Evolutionary conservation across 208 protist genomes (phyloP).

Genomic region (Trypanosoma conorhini): DNA sequence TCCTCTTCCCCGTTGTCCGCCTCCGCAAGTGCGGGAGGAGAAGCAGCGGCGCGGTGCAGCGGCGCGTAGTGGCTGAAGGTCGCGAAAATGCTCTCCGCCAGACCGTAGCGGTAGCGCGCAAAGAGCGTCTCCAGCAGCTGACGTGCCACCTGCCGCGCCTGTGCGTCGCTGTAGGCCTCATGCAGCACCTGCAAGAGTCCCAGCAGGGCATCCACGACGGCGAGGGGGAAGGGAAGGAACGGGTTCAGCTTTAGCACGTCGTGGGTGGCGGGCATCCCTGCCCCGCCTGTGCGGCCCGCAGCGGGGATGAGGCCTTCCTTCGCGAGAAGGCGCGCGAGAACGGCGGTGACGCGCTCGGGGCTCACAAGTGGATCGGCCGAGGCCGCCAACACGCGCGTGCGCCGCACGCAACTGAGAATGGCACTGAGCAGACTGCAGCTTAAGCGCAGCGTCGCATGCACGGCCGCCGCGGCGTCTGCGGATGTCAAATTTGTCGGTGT

Average conservation of each 20-base stretch:
- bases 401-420: conserved; percentile 29
- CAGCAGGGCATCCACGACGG: conserved; percentile 30
- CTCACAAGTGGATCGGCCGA: conserved; percentile 33
- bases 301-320: conserved; percentile 37
- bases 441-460: conserved; percentile 32
- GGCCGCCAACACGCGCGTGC: conserved; percentile 33
- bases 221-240: conserved; percentile 32
- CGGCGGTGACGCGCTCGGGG: conserved; percentile 13
- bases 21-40: not conserved
- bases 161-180: conserved; percentile 25
- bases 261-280: not conserved
- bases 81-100: conserved; percentile 23
- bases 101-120: conserved; percentile 28
- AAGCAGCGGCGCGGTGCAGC: not conserved
- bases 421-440: conserved; percentile 34
- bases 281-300: not conserved
- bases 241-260: conserved; percentile 22
- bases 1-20: not conserved
- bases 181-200: conserved; percentile 35
- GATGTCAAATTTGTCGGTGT: conserved; percentile 35
- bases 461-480: conserved; percentile 24
- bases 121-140: conserved; percentile 42
- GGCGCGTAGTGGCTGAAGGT: conserved; percentile 25
- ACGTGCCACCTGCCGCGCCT: conserved; percentile 31
- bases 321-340: conserved; percentile 30